Evolutionary conservation across 192 early-diverging fungal genomes (phyloP), one percentile per base, ranked within the genome.

Genomic region (Thoreauomyces humboldtii): DNA sequence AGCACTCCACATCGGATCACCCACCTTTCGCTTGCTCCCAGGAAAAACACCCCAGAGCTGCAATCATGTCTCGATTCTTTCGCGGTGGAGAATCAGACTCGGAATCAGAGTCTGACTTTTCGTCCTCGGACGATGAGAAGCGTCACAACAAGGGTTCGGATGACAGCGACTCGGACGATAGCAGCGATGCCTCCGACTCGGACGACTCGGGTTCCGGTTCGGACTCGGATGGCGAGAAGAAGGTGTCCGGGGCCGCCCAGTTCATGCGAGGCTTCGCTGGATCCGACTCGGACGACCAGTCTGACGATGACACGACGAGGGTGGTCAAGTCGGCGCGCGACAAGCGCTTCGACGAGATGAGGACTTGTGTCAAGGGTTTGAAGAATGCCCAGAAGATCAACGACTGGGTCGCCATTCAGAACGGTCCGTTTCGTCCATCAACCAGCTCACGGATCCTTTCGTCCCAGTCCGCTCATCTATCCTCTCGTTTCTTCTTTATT

Each of bases 11-110:
- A n/a, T n/a, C n/a, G n/a, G n/a, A n/a, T n/a, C n/a, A n/a, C n/a
- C n/a, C n/a, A n/a, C n/a, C n/a, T n/a, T n/a, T n/a, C 38, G 38
- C 38, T 9, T 9, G 38, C 9, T 41, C 17, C 38, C 17, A 41
- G 17, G 11, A 41, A 41, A 17, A 41, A 41, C 38, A 9, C 17
- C 38, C 38, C 38, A 17, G 11, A 17, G 11, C 33, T 19, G 31
- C 59, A 61, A 79, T 50, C 61, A 91, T 91, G 91, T 92, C 92
- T 57, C 91, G 92, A 70, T 94, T 94, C 70, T 94, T 94, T 83
- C 86, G 86, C 50, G 80, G 82, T 48, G 81, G 77, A 17, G 87
- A 87, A 63, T 81, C 78, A 29, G 86, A 88, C 64, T 86, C 83
- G 65, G 88, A 67, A 17, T 71, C 73, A 27, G 72, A 73, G 24